A percentile compares a stretch with the other conserved stretches of the same genome.
phyloP scores from a whole-genome alignment of 192 early-diverging fungal genomes.

The Obelidium mucronatum region DNA sequence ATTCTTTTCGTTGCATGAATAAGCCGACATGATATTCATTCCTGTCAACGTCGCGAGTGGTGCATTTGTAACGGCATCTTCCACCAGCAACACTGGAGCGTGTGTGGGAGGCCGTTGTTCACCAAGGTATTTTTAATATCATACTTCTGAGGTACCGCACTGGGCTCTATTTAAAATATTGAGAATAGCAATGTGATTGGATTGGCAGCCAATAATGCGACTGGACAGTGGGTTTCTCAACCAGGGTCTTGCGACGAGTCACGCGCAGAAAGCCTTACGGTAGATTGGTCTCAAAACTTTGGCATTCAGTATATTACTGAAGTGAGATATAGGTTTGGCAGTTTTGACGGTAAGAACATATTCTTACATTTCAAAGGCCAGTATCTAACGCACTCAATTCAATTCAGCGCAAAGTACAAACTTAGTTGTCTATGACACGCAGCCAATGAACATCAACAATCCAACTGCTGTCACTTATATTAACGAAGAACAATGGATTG shows the following conservation, averaged over 20 bases:
- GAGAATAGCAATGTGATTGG: conserved; percentile 10
- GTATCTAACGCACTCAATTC: background rate
- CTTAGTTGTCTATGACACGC: conserved; percentile 28
- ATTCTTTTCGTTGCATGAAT: background rate
- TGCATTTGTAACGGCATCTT: background rate
- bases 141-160: background rate
- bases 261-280: background rate
- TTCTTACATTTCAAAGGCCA: background rate
- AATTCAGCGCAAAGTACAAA: conserved; percentile 3
- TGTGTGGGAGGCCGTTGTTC: conserved; percentile 1
- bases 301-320: conserved; percentile 28
- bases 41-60: conserved; percentile 21
- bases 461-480: conserved; percentile 31
- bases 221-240: conserved; percentile 10
- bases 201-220: conserved; percentile 5
- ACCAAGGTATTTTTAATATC: background rate
- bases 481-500: conserved; percentile 13
- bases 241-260: conserved; percentile 6
- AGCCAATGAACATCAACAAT: conserved; percentile 32
- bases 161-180: background rate
- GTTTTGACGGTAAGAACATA: background rate
- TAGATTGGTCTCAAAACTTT: conserved; percentile 26
- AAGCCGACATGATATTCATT: conserved; percentile 11
- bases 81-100: conserved; percentile 1
- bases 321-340: conserved; percentile 19